Evolutionary conservation across 768 basidiomycete genomes (phyloP).

Genomic region (Boletus coccyginus): DNA sequence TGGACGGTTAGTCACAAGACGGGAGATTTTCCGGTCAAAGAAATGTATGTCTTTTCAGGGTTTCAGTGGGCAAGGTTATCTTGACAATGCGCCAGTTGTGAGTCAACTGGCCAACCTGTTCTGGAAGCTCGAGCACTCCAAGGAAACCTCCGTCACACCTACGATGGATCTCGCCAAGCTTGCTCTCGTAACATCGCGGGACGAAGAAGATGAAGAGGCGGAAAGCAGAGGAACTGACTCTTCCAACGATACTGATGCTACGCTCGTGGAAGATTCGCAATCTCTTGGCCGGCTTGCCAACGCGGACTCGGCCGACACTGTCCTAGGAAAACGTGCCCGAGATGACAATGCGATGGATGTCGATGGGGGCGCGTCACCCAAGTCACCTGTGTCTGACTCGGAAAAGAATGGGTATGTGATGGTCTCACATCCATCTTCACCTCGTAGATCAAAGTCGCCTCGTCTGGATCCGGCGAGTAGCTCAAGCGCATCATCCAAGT

Average conservation of each 20-base stretch:
- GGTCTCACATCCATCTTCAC: conserved; percentile 37
- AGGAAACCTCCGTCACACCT: conserved; percentile 71
- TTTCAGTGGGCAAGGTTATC: conserved; percentile 4
- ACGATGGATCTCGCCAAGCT: conserved; percentile 86
- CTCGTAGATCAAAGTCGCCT: conserved; percentile 36
- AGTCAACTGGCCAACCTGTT: conserved; percentile 77
- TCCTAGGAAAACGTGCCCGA: conserved; percentile 69
- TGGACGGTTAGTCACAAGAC: conserved; percentile 74
- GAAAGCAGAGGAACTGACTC: conserved; percentile 73
- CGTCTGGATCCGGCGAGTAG: conserved; percentile 29
- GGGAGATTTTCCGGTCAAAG: conserved; percentile 80
- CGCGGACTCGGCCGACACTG: conserved; percentile 42
- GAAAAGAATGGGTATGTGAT: conserved; percentile 45
- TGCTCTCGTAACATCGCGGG: conserved; percentile 85
- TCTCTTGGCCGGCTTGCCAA: conserved; percentile 22
- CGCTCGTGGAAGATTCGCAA: conserved; percentile 75
- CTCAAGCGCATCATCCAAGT: conserved; percentile 28
- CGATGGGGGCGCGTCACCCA: conserved; percentile 39
- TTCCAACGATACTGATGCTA: conserved; percentile 86
- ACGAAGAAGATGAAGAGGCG: conserved; percentile 82
- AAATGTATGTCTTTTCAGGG: conserved; percentile 58
- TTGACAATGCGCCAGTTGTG: conserved; percentile 54
- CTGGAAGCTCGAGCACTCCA: conserved; percentile 66
- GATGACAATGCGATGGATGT: conserved; percentile 54
- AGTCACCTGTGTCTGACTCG: conserved; percentile 28